Base-by-base conservation (phyloP, 352 stramenopile species). In the Aphanomyces euteiches region DNA sequence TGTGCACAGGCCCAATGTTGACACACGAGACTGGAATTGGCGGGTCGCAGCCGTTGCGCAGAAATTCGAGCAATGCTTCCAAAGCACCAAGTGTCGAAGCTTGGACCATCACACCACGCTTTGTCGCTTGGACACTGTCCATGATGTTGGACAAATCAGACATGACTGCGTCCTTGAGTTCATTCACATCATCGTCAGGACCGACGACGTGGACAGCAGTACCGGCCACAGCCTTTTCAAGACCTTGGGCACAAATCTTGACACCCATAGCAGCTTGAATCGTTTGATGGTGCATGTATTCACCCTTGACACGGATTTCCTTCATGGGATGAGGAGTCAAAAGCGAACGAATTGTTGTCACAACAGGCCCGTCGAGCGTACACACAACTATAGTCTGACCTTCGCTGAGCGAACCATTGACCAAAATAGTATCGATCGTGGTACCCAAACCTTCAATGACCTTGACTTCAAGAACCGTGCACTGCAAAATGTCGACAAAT, bases 381-480 rank as follows among this genome's bases (percentile, higher is more conserved):
- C 96, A 99, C 50, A 99, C 96, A 7, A 99, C 97, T 72, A 99
- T 98, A 15, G 87, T 95, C 67, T 99, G 89, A 39, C 97, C 96
- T 78, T 98, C 95, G 65, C 90, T 83, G 36, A 99, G 78, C 60
- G 84, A 90, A 47, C 97, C 97, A 79, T 99, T 99, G 17, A 99
- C 96, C 40, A 99, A 81, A 72, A 99, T 93, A 13, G 98, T 97
- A 90, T 99, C 97, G 43, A 99, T 96, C 10, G 97, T 99, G 71
- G 97, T 99, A 68, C 97, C 97, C 7, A 99, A 83, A 66, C 97
- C 97, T 78, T 99, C 97, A 72, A 99, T 99, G 37, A 97, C 95
- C 88, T 99, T 99, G 47, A 99, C 97, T 83, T 99, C 97, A 21
- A 99, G 80, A 53, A 99, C 96, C 5, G 96, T 99, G 83, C 89